Base-by-base conservation (phyloP, 352 stramenopile species). In the Globisporangium barbulae region DNA sequence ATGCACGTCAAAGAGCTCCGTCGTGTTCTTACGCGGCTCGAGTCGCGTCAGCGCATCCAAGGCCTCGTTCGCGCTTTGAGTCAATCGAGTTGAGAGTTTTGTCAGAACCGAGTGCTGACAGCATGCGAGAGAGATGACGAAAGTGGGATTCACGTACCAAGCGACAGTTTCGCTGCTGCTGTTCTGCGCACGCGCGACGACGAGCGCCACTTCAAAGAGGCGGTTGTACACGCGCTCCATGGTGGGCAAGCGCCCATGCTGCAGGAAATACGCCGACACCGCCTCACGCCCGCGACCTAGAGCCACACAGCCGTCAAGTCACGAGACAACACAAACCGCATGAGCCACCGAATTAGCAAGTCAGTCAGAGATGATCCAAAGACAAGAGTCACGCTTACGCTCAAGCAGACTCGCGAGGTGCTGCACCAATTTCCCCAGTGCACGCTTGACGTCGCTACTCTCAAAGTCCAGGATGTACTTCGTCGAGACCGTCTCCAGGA, bases 221-320 rank as follows among this genome's bases (percentile, higher is more conserved):
- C 68, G 67, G 19, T 77, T 65, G 66, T 74, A 74, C 39, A 72
- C 65, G 59, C 65, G 71, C 47, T 81, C 64, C 62, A 80, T 76
- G 31, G 64, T 74, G 28, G 66, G 67, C 53, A 84, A 63, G 31
- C 79, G 75, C 25, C 78, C 80, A 42, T 79, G 67, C 59, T 85
- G 71, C 37, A 88, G 48, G 60, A 85, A 89, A 44, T 77, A 75
- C 22, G 76, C 74, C 9, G 78, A 85, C n/a, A 89, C 58, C 1
- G 73, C 65, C 44, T 88, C 77, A 21, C 52, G 61, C 22, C 74
- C 76, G 49, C 74, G 77, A 48, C 75, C 79, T 86, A 41, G 1
- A 7, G 3, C 28, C 10, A 33, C 28, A 41, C 13, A 39, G 12
- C 4, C 15, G 9, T 15, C 9, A 41, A 41, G 25, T 28, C 48